Percentiles rank a stretch among this genome's conserved stretches.
These are phyloP conservation scores for Basidiobolus heterosporus DNA, from an alignment of 371 early-diverging fungal genomes.

Conservation along the genomic window DNA sequence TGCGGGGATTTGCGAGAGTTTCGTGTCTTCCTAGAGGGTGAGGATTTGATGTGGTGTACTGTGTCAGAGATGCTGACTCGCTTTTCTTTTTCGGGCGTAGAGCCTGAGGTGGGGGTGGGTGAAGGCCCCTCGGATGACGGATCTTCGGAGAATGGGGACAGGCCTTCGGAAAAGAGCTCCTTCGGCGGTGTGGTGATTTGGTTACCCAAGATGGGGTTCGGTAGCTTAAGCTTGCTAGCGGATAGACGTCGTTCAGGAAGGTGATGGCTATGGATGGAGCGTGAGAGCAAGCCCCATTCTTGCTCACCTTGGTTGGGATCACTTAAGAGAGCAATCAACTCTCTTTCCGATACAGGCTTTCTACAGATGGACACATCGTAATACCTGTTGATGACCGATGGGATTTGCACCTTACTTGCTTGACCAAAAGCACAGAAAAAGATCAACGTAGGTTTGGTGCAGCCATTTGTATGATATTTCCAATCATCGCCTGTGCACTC, in stretches of 20 bases:
- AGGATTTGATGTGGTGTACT: conserved; percentile 1
- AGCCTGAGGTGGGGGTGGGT: too few relatives aligned
- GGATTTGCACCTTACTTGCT: background rate
- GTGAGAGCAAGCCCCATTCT: background rate
- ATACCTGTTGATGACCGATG: conserved; percentile 3
- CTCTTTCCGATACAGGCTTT: conserved; percentile 15
- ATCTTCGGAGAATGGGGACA: conserved; percentile 5
- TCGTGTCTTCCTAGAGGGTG: conserved; percentile 8
- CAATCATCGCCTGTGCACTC: too few relatives aligned
- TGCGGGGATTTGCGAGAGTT: conserved; percentile 5
- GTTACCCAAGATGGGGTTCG: background rate
- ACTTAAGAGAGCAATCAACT: background rate
- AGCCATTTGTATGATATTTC: too few relatives aligned
- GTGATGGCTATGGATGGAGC: background rate
- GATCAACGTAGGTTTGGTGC: background rate
- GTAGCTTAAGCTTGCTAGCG: background rate
- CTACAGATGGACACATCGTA: conserved; percentile 15
- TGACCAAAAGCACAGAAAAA: background rate
- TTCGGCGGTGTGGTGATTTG: background rate
- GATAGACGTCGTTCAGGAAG: background rate
- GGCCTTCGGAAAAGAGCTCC: background rate
- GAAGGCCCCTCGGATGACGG: background rate
- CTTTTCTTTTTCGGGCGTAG: background rate
- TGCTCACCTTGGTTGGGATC: background rate
- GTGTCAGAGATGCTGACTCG: conserved; percentile 2